Evolutionary conservation across 1,139 yeast genomes (phyloP), one percentile per base, ranked within the genome.

Genomic region (Wickerhamomyces sp.): DNA sequence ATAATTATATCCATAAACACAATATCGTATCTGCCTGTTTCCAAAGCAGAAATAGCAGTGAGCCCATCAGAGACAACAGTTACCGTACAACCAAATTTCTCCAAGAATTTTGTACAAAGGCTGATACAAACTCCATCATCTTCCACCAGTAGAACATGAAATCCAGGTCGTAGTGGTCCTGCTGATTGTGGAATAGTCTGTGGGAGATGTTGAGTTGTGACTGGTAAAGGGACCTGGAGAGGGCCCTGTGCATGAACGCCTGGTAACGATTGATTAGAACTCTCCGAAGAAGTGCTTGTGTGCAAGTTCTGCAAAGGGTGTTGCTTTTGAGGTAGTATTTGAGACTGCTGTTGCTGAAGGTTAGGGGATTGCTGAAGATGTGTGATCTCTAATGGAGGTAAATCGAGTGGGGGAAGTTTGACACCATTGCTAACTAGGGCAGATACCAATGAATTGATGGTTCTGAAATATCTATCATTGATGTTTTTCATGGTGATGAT

Each of bases 61-160:
- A 91, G 67, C 0, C 99, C 99, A 67, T 91, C 96, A 15, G 90
- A 85, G 0, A 90, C 97, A 29, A 89, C 89, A 39, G 94, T 93
- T 5, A 91, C 96, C 30, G 89, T 83, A 64, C 96, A 91, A 1
- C 98, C 98, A 62, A 86, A 89, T 59, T 88, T 86, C 57, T 81
- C 79, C 51, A 93, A 66, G 60, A 91, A 88, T 62, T 86, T 86
- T 18, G 86, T 74, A 58, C 93, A 85, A 30, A 85, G 67, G 56
- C 82, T 87, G 44, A 90, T 84, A 56, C 94, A 86, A 34, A 87
- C 90, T 41, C 81, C 80, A 61, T 89, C 96, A 65, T 89, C 96
- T 63, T 89, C 95, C 7, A 89, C 96, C 27, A 89, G 67, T 39
- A 89, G 67, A 1, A 87, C 95, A 61, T 80, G 90, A 65, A 81